Percentiles rank a stretch among this genome's conserved stretches.
These are phyloP conservation scores for Nemania sp. DNA, from an alignment of 2,329 filamentous ascomycete species.

Conservation along the genomic window DNA sequence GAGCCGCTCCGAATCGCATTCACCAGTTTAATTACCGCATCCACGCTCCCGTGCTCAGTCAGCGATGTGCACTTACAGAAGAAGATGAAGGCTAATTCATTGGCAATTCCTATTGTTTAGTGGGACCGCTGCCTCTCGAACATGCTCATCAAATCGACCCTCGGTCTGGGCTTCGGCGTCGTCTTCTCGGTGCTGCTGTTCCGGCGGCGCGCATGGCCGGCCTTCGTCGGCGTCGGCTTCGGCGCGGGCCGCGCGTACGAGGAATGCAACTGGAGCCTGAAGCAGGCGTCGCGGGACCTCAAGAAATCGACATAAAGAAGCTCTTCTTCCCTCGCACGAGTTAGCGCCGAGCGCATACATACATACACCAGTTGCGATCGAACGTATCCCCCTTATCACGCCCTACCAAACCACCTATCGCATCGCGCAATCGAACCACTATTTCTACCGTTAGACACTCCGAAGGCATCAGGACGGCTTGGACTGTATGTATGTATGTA, in stretches of 20 bases:
- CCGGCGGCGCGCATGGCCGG: slow-evolving; percentile 97
- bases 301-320: slow-evolving; percentile 50
- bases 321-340: background rate
- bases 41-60: background rate
- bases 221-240: slow-evolving; percentile 92
- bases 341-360: background rate
- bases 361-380: slow-evolving; percentile 4
- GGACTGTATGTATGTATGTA: no score
- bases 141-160: slow-evolving; percentile 91
- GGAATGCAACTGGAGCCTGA: slow-evolving; percentile 87
- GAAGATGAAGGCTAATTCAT: slow-evolving; percentile 13
- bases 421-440: no score
- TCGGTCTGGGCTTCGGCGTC: slow-evolving; percentile 95
- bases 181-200: slow-evolving; percentile 98
- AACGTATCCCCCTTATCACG: background rate
- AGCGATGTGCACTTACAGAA: background rate
- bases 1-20: background rate
- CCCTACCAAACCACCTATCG: slow-evolving; percentile 6
- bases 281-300: slow-evolving; percentile 62
- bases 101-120: slow-evolving; percentile 50
- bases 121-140: slow-evolving; percentile 99
- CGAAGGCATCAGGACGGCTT: no score
- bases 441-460: no score
- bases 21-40: slow-evolving; percentile 25
- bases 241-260: slow-evolving; percentile 96